These are phyloP conservation scores for Lepidium campestre DNA, from an alignment of 441 rosid species.

Conservation along the genomic window DNA sequence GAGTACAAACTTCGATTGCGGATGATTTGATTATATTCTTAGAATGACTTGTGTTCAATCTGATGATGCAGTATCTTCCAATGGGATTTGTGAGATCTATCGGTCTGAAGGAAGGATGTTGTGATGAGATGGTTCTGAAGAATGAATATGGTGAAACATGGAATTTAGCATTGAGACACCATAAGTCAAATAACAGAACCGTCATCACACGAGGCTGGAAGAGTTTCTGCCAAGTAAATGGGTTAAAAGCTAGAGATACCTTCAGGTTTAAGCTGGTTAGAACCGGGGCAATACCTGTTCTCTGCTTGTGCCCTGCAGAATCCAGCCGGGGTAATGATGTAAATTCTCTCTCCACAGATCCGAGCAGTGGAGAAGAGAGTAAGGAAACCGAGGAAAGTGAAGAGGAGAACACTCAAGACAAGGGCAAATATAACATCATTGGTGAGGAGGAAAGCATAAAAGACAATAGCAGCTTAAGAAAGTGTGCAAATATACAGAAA, in stretches of 20 bases:
- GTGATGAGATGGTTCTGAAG: slow-evolving; percentile 15
- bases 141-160: slow-evolving; percentile 10
- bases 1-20: background rate
- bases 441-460: background rate
- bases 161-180: slow-evolving; percentile 5
- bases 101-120: slow-evolving; percentile 3
- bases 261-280: slow-evolving; percentile 20
- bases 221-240: slow-evolving; percentile 15
- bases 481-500: background rate
- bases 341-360: background rate
- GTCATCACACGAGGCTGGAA: slow-evolving; percentile 14
- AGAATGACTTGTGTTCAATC: background rate
- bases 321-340: background rate
- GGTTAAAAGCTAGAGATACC: slow-evolving; percentile 1
- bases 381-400: background rate
- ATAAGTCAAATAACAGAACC: background rate
- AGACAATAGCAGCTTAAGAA: background rate
- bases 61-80: slow-evolving; percentile 18
- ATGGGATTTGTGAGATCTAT: slow-evolving; percentile 16
- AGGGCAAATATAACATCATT: background rate
- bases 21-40: background rate
- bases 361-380: slow-evolving; percentile 2
- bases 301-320: background rate
- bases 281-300: background rate
- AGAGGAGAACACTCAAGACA: background rate